A percentile compares a stretch with the other conserved stretches of the same genome.
phyloP scores from a whole-genome alignment of 768 basidiomycete genomes.

The Suillus bovinus region DNA sequence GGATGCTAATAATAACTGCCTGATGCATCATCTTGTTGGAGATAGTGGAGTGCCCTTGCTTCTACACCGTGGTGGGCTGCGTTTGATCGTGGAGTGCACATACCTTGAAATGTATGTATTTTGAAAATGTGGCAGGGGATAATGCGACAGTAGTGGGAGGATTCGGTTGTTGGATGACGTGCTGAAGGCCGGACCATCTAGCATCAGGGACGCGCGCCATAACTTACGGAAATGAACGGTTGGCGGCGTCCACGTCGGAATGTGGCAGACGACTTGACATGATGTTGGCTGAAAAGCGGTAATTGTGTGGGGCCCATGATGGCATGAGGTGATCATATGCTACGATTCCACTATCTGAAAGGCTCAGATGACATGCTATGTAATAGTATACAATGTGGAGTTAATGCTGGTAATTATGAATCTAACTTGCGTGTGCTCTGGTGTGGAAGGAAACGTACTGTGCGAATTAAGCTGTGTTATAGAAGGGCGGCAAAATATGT shows the following conservation, averaged over 20 bases:
- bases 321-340: slow-evolving; percentile 3
- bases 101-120: no score
- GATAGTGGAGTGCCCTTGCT: slow-evolving; percentile 62
- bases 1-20: slow-evolving; percentile 15
- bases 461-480: slow-evolving; percentile 4
- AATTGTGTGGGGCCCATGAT: slow-evolving; percentile 4
- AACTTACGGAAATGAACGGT: slow-evolving; percentile 40
- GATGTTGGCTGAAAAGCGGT: neutral
- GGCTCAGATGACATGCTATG: slow-evolving; percentile 4
- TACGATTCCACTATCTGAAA: slow-evolving; percentile 7
- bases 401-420: slow-evolving; percentile 2
- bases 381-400: slow-evolving; percentile 9
- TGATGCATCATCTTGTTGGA: slow-evolving; percentile 9
- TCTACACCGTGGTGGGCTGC: slow-evolving; percentile 36
- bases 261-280: neutral
- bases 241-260: neutral
- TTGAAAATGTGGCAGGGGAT: no score
- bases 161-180: no score
- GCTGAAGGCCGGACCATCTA: neutral
- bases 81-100: neutral
- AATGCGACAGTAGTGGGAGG: neutral
- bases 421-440: neutral
- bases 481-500: slow-evolving; percentile 1
- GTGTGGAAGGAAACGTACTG: neutral
- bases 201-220: neutral